Conservation (phyloP, 495 filamentous ascomycete species). For the Penicillium daleae region DNA sequence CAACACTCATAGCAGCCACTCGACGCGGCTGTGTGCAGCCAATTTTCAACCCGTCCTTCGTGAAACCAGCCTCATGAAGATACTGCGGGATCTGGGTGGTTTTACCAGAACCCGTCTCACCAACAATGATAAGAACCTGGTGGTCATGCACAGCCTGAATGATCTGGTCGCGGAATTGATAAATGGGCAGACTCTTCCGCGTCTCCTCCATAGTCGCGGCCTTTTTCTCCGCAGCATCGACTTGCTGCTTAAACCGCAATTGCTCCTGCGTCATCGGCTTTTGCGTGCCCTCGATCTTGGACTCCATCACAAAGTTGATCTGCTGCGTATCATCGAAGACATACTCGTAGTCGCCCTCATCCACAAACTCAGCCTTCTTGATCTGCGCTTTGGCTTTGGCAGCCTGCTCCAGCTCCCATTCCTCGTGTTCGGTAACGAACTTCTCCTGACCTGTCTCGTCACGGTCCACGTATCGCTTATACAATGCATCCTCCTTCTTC, state of each 20-base stretch:
- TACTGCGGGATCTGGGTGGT: slow-evolving; percentile 91
- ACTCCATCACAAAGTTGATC: slow-evolving; percentile 84
- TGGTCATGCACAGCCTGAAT: slow-evolving; percentile 76
- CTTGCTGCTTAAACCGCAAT: slow-evolving; percentile 71
- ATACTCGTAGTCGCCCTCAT: slow-evolving; percentile 90
- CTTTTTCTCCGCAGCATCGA: slow-evolving; percentile 87
- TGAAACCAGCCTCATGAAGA: slow-evolving; percentile 86
- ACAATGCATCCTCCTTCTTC: slow-evolving; percentile 87
- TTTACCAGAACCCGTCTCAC: slow-evolving; percentile 87
- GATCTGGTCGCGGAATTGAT: slow-evolving; percentile 75
- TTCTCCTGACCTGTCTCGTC: slow-evolving; percentile 88
- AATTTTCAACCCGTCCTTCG: slow-evolving; percentile 65
- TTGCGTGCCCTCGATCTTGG: slow-evolving; percentile 67
- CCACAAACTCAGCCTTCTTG: slow-evolving; percentile 69
- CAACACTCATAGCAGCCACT: slow-evolving; percentile 96
- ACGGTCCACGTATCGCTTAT: slow-evolving; percentile 86
- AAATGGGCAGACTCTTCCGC: slow-evolving; percentile 88
- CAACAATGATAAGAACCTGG: slow-evolving; percentile 85
- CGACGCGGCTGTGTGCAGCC: slow-evolving; percentile 79
- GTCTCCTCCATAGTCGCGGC: slow-evolving; percentile 86
- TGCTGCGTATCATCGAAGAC: slow-evolving; percentile 88
- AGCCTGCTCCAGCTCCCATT: slow-evolving; percentile 93
- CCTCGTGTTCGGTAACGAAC: slow-evolving; percentile 91
- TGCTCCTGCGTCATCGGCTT: slow-evolving; percentile 77
- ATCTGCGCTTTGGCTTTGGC: slow-evolving; percentile 90